Evolutionary conservation across 2,329 filamentous ascomycete species (phyloP).

Genomic region (Fusarium virguliforme): DNA sequence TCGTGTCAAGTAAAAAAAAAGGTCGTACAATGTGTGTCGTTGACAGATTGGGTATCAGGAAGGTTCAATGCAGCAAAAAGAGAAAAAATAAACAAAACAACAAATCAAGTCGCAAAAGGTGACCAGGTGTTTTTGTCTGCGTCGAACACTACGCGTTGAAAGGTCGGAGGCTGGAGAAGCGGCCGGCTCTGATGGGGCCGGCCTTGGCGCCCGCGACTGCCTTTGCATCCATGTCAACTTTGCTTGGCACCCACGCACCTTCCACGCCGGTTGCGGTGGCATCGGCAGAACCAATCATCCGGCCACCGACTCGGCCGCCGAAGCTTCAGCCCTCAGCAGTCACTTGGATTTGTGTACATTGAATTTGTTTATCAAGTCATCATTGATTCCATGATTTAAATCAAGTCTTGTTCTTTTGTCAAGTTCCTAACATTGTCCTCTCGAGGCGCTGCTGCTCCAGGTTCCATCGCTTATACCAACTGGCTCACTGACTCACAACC

Average conservation of each 20-base stretch:
- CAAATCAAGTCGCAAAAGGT: conserved; percentile 37
- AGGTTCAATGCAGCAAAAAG: conserved; percentile 20
- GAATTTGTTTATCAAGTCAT: background rate
- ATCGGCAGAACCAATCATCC: conserved; percentile 26
- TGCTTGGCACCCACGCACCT: background rate
- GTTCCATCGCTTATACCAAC: background rate
- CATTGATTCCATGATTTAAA: background rate
- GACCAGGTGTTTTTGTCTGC: conserved; percentile 44
- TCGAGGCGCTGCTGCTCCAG: background rate
- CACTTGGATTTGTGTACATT: background rate
- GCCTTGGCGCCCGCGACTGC: conserved; percentile 17
- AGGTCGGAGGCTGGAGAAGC: conserved; percentile 33
- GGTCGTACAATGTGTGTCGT: conserved; percentile 19
- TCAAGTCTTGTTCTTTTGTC: background rate
- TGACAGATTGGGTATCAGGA: conserved; percentile 17
- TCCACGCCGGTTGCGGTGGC: background rate
- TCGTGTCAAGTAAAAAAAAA: conserved; percentile 7
- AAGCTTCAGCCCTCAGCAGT: background rate
- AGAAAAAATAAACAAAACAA: conserved; percentile 32
- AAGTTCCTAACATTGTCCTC: background rate
- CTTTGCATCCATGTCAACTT: conserved; percentile 16
- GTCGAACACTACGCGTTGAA: conserved; percentile 39
- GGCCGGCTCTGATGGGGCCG: conserved; percentile 23
- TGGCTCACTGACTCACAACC: conserved; percentile 16
- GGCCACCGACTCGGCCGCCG: background rate